phyloP scores from a whole-genome alignment of 2,329 filamentous ascomycete genomes.

The Sporothrix humicola region DNA sequence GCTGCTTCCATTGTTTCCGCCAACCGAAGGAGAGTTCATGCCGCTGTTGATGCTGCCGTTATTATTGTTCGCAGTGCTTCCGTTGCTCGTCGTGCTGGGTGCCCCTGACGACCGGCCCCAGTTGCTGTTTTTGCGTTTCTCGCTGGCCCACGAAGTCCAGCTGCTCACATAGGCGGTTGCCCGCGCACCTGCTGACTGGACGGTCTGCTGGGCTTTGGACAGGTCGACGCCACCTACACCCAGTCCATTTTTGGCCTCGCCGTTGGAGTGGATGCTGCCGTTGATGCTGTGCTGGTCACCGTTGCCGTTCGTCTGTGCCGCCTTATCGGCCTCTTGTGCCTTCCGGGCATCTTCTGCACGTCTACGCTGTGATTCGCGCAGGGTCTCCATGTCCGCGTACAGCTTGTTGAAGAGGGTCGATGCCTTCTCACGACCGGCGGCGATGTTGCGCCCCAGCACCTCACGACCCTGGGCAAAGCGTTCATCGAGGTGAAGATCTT shows the following conservation, averaged over 20 bases:
- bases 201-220: slow-evolving; percentile 53
- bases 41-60: slow-evolving; percentile 11
- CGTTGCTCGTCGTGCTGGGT: slow-evolving; percentile 20
- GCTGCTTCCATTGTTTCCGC: slow-evolving; percentile 17
- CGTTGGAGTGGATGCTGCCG: neutral
- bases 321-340: slow-evolving; percentile 31
- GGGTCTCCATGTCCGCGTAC: slow-evolving; percentile 86
- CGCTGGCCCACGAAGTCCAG: slow-evolving; percentile 73
- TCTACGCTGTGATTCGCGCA: slow-evolving; percentile 74
- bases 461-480: slow-evolving; percentile 82
- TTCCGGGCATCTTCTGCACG: slow-evolving; percentile 61
- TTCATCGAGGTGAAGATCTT: slow-evolving; percentile 92
- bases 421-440: slow-evolving; percentile 85
- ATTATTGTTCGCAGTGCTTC: slow-evolving; percentile 20
- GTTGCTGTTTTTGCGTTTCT: slow-evolving; percentile 71
- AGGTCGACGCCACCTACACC: slow-evolving; percentile 43
- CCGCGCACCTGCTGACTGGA: slow-evolving; percentile 58
- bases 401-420: slow-evolving; percentile 85
- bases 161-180: slow-evolving; percentile 70
- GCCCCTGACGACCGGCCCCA: slow-evolving; percentile 42
- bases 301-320: slow-evolving; percentile 2
- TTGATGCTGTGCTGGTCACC: neutral
- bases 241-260: neutral
- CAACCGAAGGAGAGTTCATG: neutral
- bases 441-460: slow-evolving; percentile 85